Evolutionary conservation across 306 rosid genomes (phyloP).

Genomic region (Cicer yamashitae): DNA sequence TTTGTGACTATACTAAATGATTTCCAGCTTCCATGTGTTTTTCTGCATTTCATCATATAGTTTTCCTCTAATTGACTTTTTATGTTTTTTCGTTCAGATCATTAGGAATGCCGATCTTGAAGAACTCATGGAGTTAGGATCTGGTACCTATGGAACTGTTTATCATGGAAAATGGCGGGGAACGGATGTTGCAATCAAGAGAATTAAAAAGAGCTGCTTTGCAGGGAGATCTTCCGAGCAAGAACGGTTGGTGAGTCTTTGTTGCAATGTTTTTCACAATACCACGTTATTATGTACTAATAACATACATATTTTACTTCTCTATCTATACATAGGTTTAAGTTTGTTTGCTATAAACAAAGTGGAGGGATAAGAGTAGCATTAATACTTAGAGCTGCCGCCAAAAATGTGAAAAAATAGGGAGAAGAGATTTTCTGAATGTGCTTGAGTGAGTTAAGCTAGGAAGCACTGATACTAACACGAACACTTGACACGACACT

Average conservation of each 20-base stretch:
- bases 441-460: too few species aligned
- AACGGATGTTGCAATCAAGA: conserved; percentile 91
- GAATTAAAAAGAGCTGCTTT: conserved; percentile 91
- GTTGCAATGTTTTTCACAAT: conserved; percentile 35
- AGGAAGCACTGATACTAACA: too few species aligned
- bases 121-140: conserved; percentile 86
- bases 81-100: conserved; percentile 54
- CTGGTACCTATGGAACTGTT: conserved; percentile 97
- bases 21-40: too few species aligned
- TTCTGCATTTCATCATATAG: too few species aligned
- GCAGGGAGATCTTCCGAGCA: conserved; percentile 82
- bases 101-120: conserved; percentile 83
- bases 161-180: conserved; percentile 99
- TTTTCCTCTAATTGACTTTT: conserved; percentile 23
- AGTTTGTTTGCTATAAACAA: not conserved
- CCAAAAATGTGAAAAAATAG: too few species aligned
- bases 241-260: conserved; percentile 76
- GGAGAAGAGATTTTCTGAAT: too few species aligned
- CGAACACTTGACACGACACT: too few species aligned
- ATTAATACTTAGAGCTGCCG: not conserved
- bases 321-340: conserved; percentile 14
- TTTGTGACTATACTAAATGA: too few species aligned
- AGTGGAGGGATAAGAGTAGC: conserved; percentile 7
- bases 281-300: not conserved
- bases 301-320: conserved; percentile 23